A percentile compares a stretch with the other conserved stretches of the same genome.
phyloP scores from a whole-genome alignment of 2,329 filamentous ascomycete genomes.

The Diaporthe citrichinensis region DNA sequence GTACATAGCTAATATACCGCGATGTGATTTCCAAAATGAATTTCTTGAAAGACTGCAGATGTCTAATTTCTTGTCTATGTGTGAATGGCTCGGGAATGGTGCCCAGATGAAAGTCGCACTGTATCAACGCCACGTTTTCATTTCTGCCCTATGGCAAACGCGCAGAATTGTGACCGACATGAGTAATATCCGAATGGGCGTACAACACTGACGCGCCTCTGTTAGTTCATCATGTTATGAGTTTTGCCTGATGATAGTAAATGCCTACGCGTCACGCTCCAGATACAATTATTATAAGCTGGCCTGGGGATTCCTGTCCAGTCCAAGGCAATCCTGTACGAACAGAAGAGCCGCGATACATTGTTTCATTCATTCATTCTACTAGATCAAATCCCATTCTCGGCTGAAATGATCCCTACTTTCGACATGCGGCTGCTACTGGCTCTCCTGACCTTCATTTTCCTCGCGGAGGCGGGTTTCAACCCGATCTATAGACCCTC shows the following conservation, averaged over 20 bases:
- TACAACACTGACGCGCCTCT: not conserved
- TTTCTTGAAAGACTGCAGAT: not conserved
- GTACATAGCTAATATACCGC: no score
- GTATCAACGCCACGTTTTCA: not conserved
- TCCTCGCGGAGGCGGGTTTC: no score
- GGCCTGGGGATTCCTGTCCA: not conserved
- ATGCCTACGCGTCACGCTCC: not conserved
- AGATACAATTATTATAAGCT: not conserved
- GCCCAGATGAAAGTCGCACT: not conserved
- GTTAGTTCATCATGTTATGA: not conserved
- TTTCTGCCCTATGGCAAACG: not conserved
- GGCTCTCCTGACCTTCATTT: no score
- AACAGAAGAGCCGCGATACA: not conserved
- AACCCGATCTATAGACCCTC: no score
- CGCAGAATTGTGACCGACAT: not conserved
- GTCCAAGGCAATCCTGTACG: not conserved
- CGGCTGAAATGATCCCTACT: no score
- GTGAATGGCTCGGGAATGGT: not conserved
- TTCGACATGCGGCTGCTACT: no score
- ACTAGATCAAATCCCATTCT: not conserved
- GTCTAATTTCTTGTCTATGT: not conserved
- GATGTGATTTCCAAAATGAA: no score
- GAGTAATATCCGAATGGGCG: not conserved
- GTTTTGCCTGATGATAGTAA: not conserved
- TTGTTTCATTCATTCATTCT: not conserved